phyloP scores from a whole-genome alignment of 805 yeast species.

The Debaryomyces tyrocola region DNA sequence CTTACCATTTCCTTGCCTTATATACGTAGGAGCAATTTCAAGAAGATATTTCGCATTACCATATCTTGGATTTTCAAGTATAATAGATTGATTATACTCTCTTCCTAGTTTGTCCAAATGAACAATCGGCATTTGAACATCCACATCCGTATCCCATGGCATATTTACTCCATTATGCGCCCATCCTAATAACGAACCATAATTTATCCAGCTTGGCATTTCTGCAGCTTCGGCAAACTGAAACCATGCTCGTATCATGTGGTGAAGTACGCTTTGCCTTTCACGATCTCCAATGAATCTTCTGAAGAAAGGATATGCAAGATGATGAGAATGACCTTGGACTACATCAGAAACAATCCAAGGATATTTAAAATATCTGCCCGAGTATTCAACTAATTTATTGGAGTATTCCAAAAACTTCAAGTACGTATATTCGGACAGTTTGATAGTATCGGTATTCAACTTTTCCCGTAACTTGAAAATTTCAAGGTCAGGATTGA shows the following conservation, averaged over 20 bases:
- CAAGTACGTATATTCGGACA: constrained; percentile 22
- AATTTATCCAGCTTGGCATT: constrained; percentile 28
- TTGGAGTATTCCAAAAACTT: constrained; percentile 29
- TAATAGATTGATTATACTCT: constrained; percentile 21
- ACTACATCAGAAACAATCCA: constrained; percentile 38
- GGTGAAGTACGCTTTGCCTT: constrained; percentile 37
- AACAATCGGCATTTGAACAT: constrained; percentile 26
- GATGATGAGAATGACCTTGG: constrained; percentile 33
- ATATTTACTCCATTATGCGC: constrained; percentile 29
- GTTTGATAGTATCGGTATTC: constrained; percentile 10
- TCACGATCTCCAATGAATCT: constrained; percentile 34
- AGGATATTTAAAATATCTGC: constrained; percentile 38
- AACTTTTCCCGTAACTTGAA: constrained; percentile 19
- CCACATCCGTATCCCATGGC: constrained; percentile 35
- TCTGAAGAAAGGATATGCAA: constrained; percentile 38
- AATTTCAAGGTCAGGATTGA: constrained; percentile 30
- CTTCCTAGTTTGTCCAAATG: constrained; percentile 24
- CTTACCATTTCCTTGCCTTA: constrained; percentile 43
- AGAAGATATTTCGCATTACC: constrained; percentile 28
- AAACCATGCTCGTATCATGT: constrained; percentile 39
- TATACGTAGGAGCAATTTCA: constrained; percentile 26
- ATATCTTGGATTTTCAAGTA: constrained; percentile 28
- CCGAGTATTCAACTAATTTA: constrained; percentile 21
- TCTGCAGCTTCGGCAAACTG: constrained; percentile 32
- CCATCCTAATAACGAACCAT: constrained; percentile 32